A percentile compares a stretch with the other conserved stretches of the same genome.
Conservation (phyloP, 768 basidiomycete genomes). For the Serendipita indica region DNA sequence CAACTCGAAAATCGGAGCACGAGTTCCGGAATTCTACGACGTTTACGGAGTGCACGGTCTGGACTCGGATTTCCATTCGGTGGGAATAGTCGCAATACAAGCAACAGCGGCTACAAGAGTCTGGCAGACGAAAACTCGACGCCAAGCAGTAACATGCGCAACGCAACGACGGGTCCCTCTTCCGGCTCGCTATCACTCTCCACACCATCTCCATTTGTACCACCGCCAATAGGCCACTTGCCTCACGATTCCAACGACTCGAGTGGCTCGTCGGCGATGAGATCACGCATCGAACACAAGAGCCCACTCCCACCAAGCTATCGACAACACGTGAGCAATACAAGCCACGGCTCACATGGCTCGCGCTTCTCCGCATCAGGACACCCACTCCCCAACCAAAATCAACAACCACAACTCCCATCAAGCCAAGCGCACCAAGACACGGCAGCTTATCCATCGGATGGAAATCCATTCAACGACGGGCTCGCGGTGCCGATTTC, state of each 20-base stretch:
- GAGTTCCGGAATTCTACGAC: neutral
- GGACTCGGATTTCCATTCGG: slow-evolving; percentile 4
- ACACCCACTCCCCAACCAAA: too few species aligned
- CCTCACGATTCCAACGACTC: neutral
- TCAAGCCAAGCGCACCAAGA: too few species aligned
- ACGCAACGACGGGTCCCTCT: too few species aligned
- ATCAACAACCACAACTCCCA: too few species aligned
- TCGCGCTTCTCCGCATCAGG: neutral
- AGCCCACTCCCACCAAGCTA: slow-evolving; percentile 1
- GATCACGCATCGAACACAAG: too few species aligned
- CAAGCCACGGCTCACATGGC: neutral
- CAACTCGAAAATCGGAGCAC: neutral
- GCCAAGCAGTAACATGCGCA: neutral
- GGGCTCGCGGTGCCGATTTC: too few species aligned
- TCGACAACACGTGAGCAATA: neutral
- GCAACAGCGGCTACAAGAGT: slow-evolving; percentile 1
- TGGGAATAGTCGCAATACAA: neutral
- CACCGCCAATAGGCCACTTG: neutral
- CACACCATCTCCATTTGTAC: neutral
- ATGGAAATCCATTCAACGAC: too few species aligned
- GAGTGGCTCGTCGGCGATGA: neutral
- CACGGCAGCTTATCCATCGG: too few species aligned
- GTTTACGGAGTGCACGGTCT: neutral
- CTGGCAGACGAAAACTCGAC: neutral
- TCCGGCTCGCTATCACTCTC: too few species aligned